Evolutionary conservation across 805 yeast genomes (phyloP), one percentile per base, ranked within the genome.

Genomic region (Zygoascus flipseniorum): DNA sequence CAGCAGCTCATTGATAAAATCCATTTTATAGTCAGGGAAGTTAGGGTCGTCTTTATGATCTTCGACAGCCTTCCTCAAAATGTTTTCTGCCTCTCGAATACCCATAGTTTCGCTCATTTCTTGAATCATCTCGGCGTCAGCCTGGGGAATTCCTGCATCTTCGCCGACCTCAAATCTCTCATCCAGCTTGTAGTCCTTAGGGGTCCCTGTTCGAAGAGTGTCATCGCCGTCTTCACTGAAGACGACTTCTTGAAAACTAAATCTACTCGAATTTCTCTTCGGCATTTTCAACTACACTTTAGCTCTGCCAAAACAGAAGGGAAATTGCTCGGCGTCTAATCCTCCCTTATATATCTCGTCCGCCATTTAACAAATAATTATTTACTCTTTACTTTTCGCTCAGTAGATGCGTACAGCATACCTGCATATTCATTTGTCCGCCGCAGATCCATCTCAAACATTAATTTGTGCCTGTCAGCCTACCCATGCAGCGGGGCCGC

Each of bases 1-100:
- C 4, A 64, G 56, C 8, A 72, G 62, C 10, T 54, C 52, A 50
- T 61, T 51, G 46, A 76, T 63, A 44, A 69, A 67, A 0, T 64
- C 67, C 57, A 69, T 71, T 42, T 72, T 73, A 2, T 60, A 64
- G 1, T 52, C 57, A 9, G 77, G 74, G 55, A 79, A 70, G 60
- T 78, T 78, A 41, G 74, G 73, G 61, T 80, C 85, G 51, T 71
- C 74, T 5, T 60, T 60, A 57, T 78, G 81, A n/a, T 74, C 71
- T 0, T 58, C 69, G 2, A 74, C 56, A 8, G 77, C 72, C 18
- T 69, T 65, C 32, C 65, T 61, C 47, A 81, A 60, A 39, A 77
- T 70, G 13, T 66, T 67, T 1, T 72, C 43, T 0, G 80, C 72
- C 43, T 76, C 77, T 1, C 68, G 73, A 10, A 56, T 60, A 2